A percentile compares a stretch with the other conserved stretches of the same genome.
These are phyloP conservation scores for Colletotrichum costaricense DNA, from an alignment of 2,329 filamentous ascomycete species.

Conservation along the genomic window DNA sequence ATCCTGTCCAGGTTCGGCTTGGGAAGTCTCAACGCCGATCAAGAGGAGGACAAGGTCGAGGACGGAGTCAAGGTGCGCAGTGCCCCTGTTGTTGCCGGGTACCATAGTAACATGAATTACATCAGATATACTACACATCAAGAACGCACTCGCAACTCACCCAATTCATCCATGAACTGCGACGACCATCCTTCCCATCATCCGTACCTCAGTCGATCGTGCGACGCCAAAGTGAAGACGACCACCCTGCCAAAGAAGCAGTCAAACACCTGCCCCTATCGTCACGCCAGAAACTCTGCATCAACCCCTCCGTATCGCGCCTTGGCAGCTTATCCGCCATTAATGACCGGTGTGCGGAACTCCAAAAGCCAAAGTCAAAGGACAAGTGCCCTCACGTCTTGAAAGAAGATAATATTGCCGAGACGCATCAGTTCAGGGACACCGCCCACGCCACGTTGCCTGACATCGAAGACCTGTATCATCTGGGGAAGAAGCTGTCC, in stretches of 20 bases:
- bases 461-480: conserved; percentile 91
- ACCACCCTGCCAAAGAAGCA: conserved; percentile 44
- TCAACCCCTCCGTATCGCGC: conserved; percentile 83
- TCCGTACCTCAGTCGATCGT: conserved; percentile 65
- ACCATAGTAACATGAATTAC: conserved; percentile 43
- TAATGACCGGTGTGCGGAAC: conserved; percentile 91
- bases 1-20: conserved; percentile 76
- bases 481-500: conserved; percentile 80
- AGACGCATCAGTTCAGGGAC: conserved; percentile 86
- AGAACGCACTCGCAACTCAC: conserved; percentile 92
- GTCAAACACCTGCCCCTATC: conserved; percentile 87
- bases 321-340: conserved; percentile 82
- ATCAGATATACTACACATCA: conserved; percentile 87
- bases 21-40: conserved; percentile 48
- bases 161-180: conserved; percentile 87
- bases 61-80: conserved; percentile 75
- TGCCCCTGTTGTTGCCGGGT: neutral
- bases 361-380: conserved; percentile 79
- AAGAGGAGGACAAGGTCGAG: conserved; percentile 59
- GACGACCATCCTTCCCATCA: conserved; percentile 80
- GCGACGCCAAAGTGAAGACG: conserved; percentile 30
- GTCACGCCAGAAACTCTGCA: conserved; percentile 88
- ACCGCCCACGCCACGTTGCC: conserved; percentile 84
- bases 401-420: conserved; percentile 77
- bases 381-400: conserved; percentile 83